A percentile compares a stretch with the other conserved stretches of the same genome.
phyloP scores from a whole-genome alignment of 441 rosid genomes.

The Gossypium schwendimanii region DNA sequence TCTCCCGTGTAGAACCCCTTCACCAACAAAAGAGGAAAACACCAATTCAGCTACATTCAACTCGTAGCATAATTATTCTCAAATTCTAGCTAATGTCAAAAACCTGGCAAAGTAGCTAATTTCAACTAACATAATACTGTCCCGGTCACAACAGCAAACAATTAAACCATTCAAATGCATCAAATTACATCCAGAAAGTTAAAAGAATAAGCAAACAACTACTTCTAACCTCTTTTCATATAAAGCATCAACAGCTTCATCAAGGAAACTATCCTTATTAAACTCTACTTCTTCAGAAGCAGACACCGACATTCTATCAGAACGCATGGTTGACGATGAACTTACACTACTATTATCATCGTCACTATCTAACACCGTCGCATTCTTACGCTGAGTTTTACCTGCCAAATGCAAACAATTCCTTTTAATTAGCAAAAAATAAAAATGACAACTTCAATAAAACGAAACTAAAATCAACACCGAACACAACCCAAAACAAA shows the following conservation, averaged over 20 bases:
- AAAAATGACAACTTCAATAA: neutral
- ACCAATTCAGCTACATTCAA: constrained; percentile 9
- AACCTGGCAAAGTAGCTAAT: neutral
- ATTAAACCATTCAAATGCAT: neutral
- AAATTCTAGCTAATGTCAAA: neutral
- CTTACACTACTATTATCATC: constrained; percentile 75
- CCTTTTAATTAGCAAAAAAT: neutral
- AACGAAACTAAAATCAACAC: neutral
- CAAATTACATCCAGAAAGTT: neutral
- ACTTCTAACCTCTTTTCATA: constrained; percentile 65
- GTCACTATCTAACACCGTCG: constrained; percentile 51
- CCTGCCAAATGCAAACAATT: constrained; percentile 25
- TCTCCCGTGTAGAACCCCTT: constrained; percentile 86
- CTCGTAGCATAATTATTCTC: neutral
- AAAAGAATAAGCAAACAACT: neutral
- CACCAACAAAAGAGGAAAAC: constrained; percentile 11
- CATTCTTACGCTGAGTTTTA: constrained; percentile 50
- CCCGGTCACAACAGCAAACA: neutral
- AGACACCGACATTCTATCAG: constrained; percentile 46
- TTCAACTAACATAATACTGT: neutral
- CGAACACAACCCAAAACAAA: neutral
- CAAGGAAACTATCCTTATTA: constrained; percentile 57
- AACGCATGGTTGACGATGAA: constrained; percentile 58
- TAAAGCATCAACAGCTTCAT: constrained; percentile 76
- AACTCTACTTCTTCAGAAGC: constrained; percentile 56